Conservation (phyloP, 805 yeast species). For the Lachancea sp. region DNA sequence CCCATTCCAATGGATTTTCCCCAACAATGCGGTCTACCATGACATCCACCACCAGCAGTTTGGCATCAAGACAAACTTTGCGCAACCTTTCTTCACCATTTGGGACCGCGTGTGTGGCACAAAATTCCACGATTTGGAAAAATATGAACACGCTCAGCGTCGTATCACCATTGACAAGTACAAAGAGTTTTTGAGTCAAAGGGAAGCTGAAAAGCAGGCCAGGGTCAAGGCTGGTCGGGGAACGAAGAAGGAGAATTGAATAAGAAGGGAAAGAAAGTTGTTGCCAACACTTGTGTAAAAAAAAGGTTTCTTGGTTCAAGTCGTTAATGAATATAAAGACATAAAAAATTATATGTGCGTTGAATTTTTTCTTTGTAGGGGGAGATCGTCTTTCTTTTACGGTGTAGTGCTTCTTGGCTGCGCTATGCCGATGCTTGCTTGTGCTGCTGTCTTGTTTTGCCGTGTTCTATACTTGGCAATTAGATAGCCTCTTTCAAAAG, state of each 20-base stretch:
- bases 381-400: no score
- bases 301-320: slow-evolving; percentile 5
- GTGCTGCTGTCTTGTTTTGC: no score
- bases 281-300: neutral
- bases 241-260: slow-evolving; percentile 6
- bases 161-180: slow-evolving; percentile 63
- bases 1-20: slow-evolving; percentile 83
- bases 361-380: slow-evolving; percentile 1
- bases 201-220: slow-evolving; percentile 30
- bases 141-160: slow-evolving; percentile 58
- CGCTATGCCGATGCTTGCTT: no score
- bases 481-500: slow-evolving; percentile 81
- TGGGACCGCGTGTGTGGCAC: slow-evolving; percentile 81
- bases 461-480: slow-evolving; percentile 17
- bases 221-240: slow-evolving; percentile 8
- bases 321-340: slow-evolving; percentile 11
- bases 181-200: slow-evolving; percentile 45
- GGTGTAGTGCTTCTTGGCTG: no score
- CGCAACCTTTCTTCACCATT: slow-evolving; percentile 92
- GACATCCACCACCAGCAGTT: slow-evolving; percentile 96
- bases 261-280: neutral
- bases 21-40: slow-evolving; percentile 92
- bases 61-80: slow-evolving; percentile 87
- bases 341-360: slow-evolving; percentile 7
- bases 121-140: slow-evolving; percentile 58